Conservation (phyloP, 139 green algal species). For the Desmodesmus armatus region DNA sequence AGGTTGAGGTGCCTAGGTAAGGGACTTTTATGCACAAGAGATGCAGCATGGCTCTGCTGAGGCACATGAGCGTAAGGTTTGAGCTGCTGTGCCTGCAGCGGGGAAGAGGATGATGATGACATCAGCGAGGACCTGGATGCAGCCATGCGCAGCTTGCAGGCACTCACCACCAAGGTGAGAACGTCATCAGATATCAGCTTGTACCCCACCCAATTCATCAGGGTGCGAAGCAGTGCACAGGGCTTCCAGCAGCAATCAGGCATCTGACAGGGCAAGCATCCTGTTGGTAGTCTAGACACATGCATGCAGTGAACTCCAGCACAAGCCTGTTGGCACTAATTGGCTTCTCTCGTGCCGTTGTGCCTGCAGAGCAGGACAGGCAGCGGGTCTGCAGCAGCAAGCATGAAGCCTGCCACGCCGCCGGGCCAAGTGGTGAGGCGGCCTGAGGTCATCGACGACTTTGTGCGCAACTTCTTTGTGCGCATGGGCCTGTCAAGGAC, state of each 20-base stretch:
- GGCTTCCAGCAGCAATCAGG: no score
- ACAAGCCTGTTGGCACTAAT: no score
- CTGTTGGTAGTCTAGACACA: no score
- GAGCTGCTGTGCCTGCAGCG: conserved; percentile 1
- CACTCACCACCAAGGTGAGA: conserved; percentile 65
- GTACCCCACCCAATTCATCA: no score
- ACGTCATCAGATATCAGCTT: no score
- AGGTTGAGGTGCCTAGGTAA: conserved; percentile 78
- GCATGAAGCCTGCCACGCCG: not conserved
- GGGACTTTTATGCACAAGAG: not conserved
- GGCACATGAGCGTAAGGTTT: no score
- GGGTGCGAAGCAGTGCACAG: no score
- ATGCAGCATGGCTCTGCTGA: not conserved
- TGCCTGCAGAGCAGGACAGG: not conserved
- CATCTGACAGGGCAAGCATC: no score
- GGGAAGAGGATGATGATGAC: conserved; percentile 74
- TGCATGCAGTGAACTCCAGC: no score
- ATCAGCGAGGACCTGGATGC: conserved; percentile 84
- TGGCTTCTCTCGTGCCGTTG: no score
- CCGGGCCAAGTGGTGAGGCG: conserved; percentile 43
- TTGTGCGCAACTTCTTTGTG: conserved; percentile 89
- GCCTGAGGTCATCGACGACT: conserved; percentile 89
- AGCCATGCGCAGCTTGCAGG: conserved; percentile 72
- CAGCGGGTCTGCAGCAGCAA: conserved; percentile 3
- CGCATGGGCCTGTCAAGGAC: conserved; percentile 78